phyloP scores from a whole-genome alignment of 768 basidiomycete genomes.

The Naematelia aurantialba region DNA sequence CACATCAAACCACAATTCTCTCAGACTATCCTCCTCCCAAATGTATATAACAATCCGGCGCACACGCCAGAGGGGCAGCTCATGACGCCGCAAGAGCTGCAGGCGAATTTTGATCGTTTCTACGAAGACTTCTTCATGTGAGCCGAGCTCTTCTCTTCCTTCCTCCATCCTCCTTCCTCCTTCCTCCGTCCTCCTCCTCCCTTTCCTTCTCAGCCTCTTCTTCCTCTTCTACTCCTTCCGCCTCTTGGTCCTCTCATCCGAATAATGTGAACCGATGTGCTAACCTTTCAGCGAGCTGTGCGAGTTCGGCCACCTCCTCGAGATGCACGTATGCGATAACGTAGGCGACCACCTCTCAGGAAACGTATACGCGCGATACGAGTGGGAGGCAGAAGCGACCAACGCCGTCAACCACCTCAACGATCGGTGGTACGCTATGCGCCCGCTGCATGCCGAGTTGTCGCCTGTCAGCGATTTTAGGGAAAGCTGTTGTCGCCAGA shows the following conservation, averaged over 20 bases:
- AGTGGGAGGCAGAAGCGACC: conserved; percentile 98
- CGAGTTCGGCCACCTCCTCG: conserved; percentile 91
- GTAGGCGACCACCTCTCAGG: conserved; percentile 98
- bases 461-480: conserved; percentile 98
- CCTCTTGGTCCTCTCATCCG: neutral
- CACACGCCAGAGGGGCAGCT: conserved; percentile 61
- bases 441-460: conserved; percentile 92
- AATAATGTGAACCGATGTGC: neutral
- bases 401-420: conserved; percentile 88
- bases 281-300: conserved; percentile 61
- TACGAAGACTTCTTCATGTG: conserved; percentile 78
- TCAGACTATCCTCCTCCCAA: conserved; percentile 91
- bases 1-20: conserved; percentile 98
- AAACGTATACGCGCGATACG: conserved; percentile 95
- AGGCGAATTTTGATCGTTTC: conserved; percentile 53
- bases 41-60: conserved; percentile 97
- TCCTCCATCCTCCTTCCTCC: neutral
- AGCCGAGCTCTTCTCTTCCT: conserved; percentile 17
- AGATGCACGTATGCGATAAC: conserved; percentile 98
- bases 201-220: conserved; percentile 9
- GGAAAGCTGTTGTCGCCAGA: conserved; percentile 97
- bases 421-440: conserved; percentile 96
- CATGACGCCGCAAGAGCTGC: conserved; percentile 67
- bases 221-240: neutral
- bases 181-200: neutral